Base-by-base conservation (phyloP, 2,329 filamentous ascomycete species). In the Bimuria novae-zelandiae region DNA sequence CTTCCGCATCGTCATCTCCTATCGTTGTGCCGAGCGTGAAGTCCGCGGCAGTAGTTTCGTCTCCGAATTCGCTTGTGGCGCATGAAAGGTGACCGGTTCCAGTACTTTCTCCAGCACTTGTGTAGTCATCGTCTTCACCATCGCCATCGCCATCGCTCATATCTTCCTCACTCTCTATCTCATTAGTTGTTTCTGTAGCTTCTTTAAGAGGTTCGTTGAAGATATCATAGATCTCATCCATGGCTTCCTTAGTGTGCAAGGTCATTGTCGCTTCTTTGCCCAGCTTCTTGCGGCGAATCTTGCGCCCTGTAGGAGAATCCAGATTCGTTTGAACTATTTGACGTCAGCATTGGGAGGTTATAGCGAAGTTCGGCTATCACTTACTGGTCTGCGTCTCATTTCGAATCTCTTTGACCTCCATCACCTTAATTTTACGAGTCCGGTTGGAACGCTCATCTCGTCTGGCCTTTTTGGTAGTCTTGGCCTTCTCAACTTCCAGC, bases 171-270 rank as follows among this genome's bases (percentile, higher is more conserved):
- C 88, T 86, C 12, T 90, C 86, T 2, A 80, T 80, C 21, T 80
- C 82, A 0, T 75, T 71, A 33, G 75, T 70, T 27, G 76, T 75
- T 1, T 77, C 71, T 16, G 75, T 74, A 50, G 77, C 72, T 2
- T 77, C 77, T 56, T 82, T 81, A 30, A 93, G 73, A 1, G 94
- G 93, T 52, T 94, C 89, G 67, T 94, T 97, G 76, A 97, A 99
- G 42, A 99, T 90, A 52, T 92, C 92, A 67, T 97, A 97, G 47
- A 99, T 97, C 63, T 99, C 94, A 63, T 97, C 92, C 57, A 93
- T 97, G 4, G 94, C 94, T 60, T 94, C 93, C 64, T 85, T 90
- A 11, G 94, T 99, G 69, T 97, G 92, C 60, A 99, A 84, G 0
- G 94, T 99, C 92, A 99, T 97, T 1, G 94, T 99, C n/a, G 92